phyloP scores from a whole-genome alignment of 1,284 basidiomycete genomes.

The Neolentinus lepideus region DNA sequence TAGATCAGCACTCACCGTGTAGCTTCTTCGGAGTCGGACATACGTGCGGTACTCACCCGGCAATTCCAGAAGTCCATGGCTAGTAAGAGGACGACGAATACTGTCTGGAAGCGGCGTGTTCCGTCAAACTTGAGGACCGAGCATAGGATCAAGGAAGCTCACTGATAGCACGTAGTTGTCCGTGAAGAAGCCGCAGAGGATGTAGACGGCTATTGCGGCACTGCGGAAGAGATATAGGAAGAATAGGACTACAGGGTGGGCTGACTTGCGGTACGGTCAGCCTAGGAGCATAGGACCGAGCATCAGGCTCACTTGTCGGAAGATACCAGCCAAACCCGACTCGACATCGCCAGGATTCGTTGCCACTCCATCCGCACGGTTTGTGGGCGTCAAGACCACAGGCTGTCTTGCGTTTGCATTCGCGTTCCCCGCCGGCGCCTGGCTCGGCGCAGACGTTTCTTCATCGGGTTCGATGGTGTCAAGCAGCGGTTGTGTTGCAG shows the following conservation, averaged over 20 bases:
- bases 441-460: slow-evolving; percentile 30
- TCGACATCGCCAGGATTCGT: slow-evolving; percentile 58
- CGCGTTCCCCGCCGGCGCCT: slow-evolving; percentile 23
- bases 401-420: slow-evolving; percentile 27
- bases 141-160: slow-evolving; percentile 20
- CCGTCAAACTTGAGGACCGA: not conserved
- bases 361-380: slow-evolving; percentile 38
- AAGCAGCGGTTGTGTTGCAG: slow-evolving; percentile 45
- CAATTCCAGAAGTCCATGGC: slow-evolving; percentile 98
- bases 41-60: slow-evolving; percentile 42
- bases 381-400: slow-evolving; percentile 52
- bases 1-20: slow-evolving; percentile 2
- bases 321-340: slow-evolving; percentile 71
- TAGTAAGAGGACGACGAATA: slow-evolving; percentile 83
- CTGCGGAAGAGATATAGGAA: slow-evolving; percentile 84
- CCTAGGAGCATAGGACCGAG: not conserved
- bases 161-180: slow-evolving; percentile 86
- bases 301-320: slow-evolving; percentile 50
- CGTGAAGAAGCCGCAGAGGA: slow-evolving; percentile 84
- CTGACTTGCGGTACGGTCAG: slow-evolving; percentile 41
- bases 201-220: slow-evolving; percentile 80
- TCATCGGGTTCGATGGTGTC: slow-evolving; percentile 64
- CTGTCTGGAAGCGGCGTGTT: slow-evolving; percentile 49
- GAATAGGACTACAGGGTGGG: slow-evolving; percentile 79
- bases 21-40: not conserved